Base-by-base conservation (phyloP, 116 monocot species). In the Iris pallida region DNA sequence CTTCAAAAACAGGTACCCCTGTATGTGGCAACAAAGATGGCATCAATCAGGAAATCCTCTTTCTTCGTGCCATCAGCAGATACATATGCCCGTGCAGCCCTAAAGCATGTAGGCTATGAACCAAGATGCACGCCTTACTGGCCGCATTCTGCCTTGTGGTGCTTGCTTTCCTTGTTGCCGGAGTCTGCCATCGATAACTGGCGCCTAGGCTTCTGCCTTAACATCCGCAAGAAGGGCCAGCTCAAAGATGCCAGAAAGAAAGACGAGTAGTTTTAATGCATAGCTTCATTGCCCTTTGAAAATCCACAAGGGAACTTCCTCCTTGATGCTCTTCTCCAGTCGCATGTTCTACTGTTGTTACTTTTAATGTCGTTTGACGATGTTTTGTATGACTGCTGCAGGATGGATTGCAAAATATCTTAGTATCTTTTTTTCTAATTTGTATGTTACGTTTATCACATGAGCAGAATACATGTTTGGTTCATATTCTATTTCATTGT, bases 21-120 rank as follows among this genome's bases (percentile, higher is more conserved):
- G 59, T 93, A 87, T 13, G 90, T 93, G 16, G 93, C 85, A 30
- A 93, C 93, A 16, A 93, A 93, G 68, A 89, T 93, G 93, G 74
- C 77, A 18, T 74, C 84, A 4, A 75, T 78, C 43, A 70, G 42
- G 66, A 75, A 53, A 43, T 66, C 90, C n/a, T 93, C 93, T 1
- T 67, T 78, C 59, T 82, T 86, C 9, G 76, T 87, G 6, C 87
- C 90, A 10, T 80, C 90, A 7, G 47, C 90, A 0, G 85, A 90
- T 16, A 62, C 52, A 1, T 93, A 87, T 55, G 87, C 90, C 2
- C 55, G 51, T 17, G 69, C 78, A 48, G 90, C 90, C 4, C 10
- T 93, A 59, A 61, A 69, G 13, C 79, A 82, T 80, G 85, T 93
- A 18, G 93, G 93, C 0, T 80, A 93, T 16, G 93, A 87, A 20